phyloP scores from a whole-genome alignment of 2,329 filamentous ascomycete species.

The Anthostomella pinea region DNA sequence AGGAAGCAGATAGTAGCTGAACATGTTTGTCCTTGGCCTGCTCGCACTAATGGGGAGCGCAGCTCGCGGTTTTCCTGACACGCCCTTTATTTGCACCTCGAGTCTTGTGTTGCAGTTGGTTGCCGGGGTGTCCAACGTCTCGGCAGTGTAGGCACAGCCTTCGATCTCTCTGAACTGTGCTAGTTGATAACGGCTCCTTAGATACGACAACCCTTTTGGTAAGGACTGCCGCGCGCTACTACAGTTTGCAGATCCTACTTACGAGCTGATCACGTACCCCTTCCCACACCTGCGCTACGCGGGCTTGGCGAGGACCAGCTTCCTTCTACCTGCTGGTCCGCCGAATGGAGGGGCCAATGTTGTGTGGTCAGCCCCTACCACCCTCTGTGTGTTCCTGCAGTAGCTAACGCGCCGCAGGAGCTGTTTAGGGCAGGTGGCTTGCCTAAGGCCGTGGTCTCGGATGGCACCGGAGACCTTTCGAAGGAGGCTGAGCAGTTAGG shows the following conservation, averaged over 20 bases:
- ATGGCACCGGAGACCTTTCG: too few relatives aligned
- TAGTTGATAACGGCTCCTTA: neutral
- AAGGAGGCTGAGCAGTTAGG: too few relatives aligned
- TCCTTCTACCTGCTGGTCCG: neutral
- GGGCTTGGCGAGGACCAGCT: neutral
- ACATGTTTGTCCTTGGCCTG: slow-evolving; percentile 1
- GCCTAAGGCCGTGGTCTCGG: too few relatives aligned
- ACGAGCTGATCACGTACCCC: neutral
- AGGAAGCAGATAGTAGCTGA: neutral
- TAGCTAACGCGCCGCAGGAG: neutral
- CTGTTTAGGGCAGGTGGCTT: neutral
- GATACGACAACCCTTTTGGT: neutral
- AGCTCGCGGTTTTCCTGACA: neutral
- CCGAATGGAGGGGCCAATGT: neutral
- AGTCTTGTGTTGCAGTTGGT: neutral
- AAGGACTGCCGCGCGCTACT: neutral
- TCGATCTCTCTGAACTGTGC: neutral
- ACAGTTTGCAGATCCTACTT: neutral
- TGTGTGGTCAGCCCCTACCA: neutral
- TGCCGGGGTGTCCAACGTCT: neutral
- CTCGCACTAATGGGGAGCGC: neutral
- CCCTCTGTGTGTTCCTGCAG: neutral
- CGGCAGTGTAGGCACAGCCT: neutral
- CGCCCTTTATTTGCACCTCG: neutral
- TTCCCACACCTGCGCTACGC: neutral